Evolutionary conservation across 345 rosid genomes (phyloP), one percentile per base, ranked within the genome.

Genomic region (Citrus cavaleriei): DNA sequence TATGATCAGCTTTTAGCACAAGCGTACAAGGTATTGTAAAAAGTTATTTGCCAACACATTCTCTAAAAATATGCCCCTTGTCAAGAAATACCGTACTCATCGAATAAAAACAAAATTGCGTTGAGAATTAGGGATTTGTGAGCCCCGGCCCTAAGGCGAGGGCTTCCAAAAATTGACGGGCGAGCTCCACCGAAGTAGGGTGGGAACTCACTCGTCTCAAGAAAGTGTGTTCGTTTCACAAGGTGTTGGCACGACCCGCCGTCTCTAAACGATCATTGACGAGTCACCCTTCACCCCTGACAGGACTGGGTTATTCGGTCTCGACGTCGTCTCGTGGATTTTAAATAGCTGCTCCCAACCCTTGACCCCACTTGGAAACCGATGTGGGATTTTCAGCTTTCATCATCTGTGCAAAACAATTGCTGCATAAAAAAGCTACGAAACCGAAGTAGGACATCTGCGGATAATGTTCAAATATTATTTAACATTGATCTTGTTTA

Each of bases 111-210:
- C 16, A 2, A 42, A 42, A 2, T 10, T 2, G 4, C 42, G 22
- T 65, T 32, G 5, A 7, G 2, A 0, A 3, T 0, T 2, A 1
- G 10, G 9, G 9, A 0, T 70, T 49, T 25, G 75, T 30, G 81
- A 88, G 87, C 90, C 92, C 79, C 64, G 42, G 86, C 77, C 1
- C 1, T 0, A 0, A 16, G 85, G 85, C 4, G 10, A 30, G 92
- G 92, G 89, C 93, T 91, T 91, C 93, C 95, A 94, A 92, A 94
- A 92, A 92, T 92, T 91, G 95, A 75, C 97, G 95, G 88, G 94
- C 84, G 2, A 81, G 84, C 76, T 46, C 86, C 79, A 80, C 93
- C 90, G 1, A 89, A 87, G 95, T 90, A 91, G 87, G 88, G 90
- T 10, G 7, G 78, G 77, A 66, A 73, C 89, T 79, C 87, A 66